Conservation (phyloP, 176 grass and related monocot genomes). For the Chloris gayana region DNA sequence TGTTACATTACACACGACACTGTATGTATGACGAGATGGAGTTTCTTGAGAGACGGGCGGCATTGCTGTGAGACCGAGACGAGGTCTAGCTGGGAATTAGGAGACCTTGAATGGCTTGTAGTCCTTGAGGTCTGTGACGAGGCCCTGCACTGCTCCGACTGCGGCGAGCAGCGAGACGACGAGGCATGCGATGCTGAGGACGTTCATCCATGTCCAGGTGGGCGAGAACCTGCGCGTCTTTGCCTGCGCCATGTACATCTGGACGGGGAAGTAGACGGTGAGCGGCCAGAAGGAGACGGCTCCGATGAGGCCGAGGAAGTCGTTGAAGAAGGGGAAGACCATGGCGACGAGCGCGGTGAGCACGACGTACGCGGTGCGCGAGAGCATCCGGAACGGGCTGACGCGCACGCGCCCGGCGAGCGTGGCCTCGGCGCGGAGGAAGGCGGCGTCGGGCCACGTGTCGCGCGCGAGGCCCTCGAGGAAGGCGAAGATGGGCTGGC, state of each 20-base stretch:
- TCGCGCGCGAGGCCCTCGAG: conserved; percentile 48
- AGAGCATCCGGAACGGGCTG: conserved; percentile 64
- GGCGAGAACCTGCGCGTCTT: conserved; percentile 58
- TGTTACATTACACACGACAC: not conserved
- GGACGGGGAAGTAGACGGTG: conserved; percentile 86
- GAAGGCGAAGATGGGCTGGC: conserved; percentile 82
- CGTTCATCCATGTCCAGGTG: conserved; percentile 76
- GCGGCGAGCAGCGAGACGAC: conserved; percentile 67
- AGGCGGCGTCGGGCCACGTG: conserved; percentile 50
- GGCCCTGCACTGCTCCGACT: conserved; percentile 65
- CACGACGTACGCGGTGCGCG: conserved; percentile 67
- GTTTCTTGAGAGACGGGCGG: too few species aligned
- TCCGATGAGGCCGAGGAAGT: conserved; percentile 82
- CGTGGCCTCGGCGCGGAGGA: conserved; percentile 52
- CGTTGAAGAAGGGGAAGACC: conserved; percentile 96
- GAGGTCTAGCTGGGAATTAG: conserved; percentile 11
- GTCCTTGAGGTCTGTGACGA: conserved; percentile 51
- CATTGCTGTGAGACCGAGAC: too few species aligned
- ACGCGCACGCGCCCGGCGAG: conserved; percentile 40
- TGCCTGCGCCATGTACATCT: conserved; percentile 87
- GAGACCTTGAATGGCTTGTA: conserved; percentile 73
- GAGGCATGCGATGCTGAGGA: conserved; percentile 62
- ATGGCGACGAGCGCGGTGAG: conserved; percentile 63
- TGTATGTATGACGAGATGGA: too few species aligned
- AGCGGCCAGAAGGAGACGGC: conserved; percentile 92